Evolutionary conservation across 805 yeast genomes (phyloP).

Genomic region (Kodamaea laetipori): DNA sequence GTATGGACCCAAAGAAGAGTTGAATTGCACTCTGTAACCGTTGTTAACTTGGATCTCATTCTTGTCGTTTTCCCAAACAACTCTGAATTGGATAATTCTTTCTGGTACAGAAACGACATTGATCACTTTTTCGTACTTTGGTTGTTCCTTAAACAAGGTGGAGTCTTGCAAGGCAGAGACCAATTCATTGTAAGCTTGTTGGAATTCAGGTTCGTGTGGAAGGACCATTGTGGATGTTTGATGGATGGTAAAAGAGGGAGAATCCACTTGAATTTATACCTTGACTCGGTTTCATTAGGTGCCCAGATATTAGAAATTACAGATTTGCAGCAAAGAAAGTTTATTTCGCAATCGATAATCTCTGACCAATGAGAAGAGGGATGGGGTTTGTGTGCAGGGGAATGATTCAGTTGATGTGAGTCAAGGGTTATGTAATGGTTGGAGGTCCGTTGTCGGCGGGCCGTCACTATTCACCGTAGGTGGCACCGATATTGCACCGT

Average conservation of each 20-base stretch:
- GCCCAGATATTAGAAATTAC: background rate
- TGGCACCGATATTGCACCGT: too few species aligned
- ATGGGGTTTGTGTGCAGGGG: slow-evolving; percentile 6
- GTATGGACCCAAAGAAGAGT: slow-evolving; percentile 98
- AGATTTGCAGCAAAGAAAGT: background rate
- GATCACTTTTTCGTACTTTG: slow-evolving; percentile 84
- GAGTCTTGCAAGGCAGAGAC: slow-evolving; percentile 87
- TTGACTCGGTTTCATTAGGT: background rate
- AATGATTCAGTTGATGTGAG: slow-evolving; percentile 5
- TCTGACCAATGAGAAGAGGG: slow-evolving; percentile 8
- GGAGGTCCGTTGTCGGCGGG: too few species aligned
- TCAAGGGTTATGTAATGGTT: too few species aligned
- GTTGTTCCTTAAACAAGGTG: slow-evolving; percentile 83
- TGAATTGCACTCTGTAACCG: slow-evolving; percentile 98
- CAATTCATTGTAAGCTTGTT: slow-evolving; percentile 96
- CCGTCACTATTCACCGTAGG: too few species aligned
- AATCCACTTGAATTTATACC: slow-evolving; percentile 10
- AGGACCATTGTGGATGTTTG: slow-evolving; percentile 56
- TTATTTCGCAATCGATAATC: slow-evolving; percentile 8
- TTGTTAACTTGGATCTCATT: slow-evolving; percentile 91
- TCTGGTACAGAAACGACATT: slow-evolving; percentile 94
- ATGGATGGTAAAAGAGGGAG: background rate
- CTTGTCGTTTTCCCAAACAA: slow-evolving; percentile 95
- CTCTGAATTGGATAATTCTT: slow-evolving; percentile 95
- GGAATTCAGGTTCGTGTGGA: slow-evolving; percentile 96